Base-by-base conservation (phyloP, 139 green algal genomes). In the Limnomonas spitsbergensis region DNA sequence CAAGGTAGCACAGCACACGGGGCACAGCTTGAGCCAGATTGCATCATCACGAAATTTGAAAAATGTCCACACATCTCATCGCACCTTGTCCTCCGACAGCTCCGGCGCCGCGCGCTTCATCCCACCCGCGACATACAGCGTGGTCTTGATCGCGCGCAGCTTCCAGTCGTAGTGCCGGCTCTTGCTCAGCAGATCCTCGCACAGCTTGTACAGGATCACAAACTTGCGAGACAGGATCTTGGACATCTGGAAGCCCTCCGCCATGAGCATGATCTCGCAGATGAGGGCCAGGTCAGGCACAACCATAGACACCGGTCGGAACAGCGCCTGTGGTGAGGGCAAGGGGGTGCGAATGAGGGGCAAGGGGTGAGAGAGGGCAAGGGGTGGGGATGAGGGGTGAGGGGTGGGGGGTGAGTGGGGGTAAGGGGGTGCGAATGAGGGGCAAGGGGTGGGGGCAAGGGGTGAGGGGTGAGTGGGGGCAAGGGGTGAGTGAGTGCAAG, bases 121-220 rank as follows among this genome's bases (percentile, higher is more conserved):
- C 81, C 89, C 91, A 38, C 94, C 94, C 3, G 94, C 94, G 37
- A 98, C 94, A 78, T 97, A 95, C 47, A 98, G 89, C 27, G 94
- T 98, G 40, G 94, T 97, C 87, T 98, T 98, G 88, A 98, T 97
- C n/a, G 94, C 94, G 54, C 94, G 90, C 86, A 98, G 88, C 90
- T 97, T 97, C 94, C 94, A 98, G 85, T 98, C 94, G 79, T 98
- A 98, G 84, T 98, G 94, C 69, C 86, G 80, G 29, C 53, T 78
- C 71, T 95, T 95, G 69, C 86, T 94, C 61, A 98, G 92, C 82
- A 98, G 84, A 85, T 96, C 93, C 81, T 96, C 91, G 82, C 92
- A 97, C 39, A 97, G 90, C 80, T 91, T 93, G 90, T 98, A 97
- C 73, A 98, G 85, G 54, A 95, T 95, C 29, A 98, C 89, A 82